phyloP scores from a whole-genome alignment of 768 basidiomycete genomes.

The Mycena olivaceomarginata region DNA sequence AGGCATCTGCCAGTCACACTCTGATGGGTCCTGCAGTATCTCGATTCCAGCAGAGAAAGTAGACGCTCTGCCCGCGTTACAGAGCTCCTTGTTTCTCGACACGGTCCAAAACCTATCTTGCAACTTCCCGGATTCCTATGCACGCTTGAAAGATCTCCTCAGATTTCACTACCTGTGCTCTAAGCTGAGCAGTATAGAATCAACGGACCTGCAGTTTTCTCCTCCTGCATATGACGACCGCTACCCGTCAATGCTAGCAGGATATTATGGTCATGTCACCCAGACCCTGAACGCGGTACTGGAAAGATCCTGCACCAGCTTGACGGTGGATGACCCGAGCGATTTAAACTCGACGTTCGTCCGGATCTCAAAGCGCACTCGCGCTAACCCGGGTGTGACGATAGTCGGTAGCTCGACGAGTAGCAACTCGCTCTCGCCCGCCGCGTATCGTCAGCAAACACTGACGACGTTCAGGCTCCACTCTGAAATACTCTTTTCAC shows the following conservation, averaged over 20 bases:
- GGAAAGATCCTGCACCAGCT: slow-evolving; percentile 35
- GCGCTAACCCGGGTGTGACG: not conserved
- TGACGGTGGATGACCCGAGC: slow-evolving; percentile 15
- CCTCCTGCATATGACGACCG: slow-evolving; percentile 9
- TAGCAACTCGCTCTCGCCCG: slow-evolving; percentile 31
- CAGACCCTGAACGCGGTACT: slow-evolving; percentile 30
- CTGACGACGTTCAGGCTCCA: slow-evolving; percentile 35
- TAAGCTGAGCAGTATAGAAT: slow-evolving; percentile 28
- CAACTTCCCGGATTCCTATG: slow-evolving; percentile 19
- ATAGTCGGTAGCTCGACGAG: not conserved
- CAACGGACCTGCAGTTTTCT: slow-evolving; percentile 21
- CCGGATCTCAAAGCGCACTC: slow-evolving; percentile 5
- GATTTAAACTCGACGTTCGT: not conserved
- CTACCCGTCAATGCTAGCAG: not conserved
- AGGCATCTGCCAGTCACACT: slow-evolving; percentile 22
- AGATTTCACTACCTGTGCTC: slow-evolving; percentile 31
- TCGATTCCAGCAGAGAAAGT: slow-evolving; percentile 19
- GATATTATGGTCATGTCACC: slow-evolving; percentile 17
- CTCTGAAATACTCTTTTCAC: slow-evolving; percentile 34
- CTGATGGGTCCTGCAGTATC: slow-evolving; percentile 23
- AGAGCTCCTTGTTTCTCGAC: slow-evolving; percentile 36
- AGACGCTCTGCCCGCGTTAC: slow-evolving; percentile 20
- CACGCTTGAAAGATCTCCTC: slow-evolving; percentile 25
- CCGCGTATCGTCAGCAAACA: slow-evolving; percentile 31
- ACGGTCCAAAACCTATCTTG: slow-evolving; percentile 27